phyloP scores from a whole-genome alignment of 2,329 filamentous ascomycete species.

The Hortaea werneckii region DNA sequence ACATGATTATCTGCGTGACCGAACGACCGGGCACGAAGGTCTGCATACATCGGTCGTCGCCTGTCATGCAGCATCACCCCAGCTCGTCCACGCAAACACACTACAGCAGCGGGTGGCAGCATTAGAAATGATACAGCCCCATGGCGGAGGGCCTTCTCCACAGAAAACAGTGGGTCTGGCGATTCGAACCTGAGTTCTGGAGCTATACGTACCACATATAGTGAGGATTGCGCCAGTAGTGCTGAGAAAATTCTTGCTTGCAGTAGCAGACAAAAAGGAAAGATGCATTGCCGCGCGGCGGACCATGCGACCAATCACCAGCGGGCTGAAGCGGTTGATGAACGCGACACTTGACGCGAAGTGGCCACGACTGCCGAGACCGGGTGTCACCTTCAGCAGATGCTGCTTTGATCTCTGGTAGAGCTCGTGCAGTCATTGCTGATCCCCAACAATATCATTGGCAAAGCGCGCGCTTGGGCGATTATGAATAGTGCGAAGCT shows the following conservation, averaged over 20 bases:
- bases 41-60: too few relatives aligned
- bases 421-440: too few relatives aligned
- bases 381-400: neutral
- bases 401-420: too few relatives aligned
- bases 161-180: neutral
- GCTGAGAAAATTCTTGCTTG: neutral
- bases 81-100: too few relatives aligned
- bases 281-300: neutral
- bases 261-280: neutral
- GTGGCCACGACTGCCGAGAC: neutral
- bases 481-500: too few relatives aligned
- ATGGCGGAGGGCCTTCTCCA: neutral
- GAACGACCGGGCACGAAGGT: too few relatives aligned
- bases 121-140: neutral
- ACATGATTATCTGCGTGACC: too few relatives aligned
- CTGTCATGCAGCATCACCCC: too few relatives aligned
- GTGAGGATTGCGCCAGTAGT: neutral
- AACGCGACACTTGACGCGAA: neutral
- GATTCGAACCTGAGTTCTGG: neutral
- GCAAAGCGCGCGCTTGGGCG: too few relatives aligned
- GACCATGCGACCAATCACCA: neutral
- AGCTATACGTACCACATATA: neutral
- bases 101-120: neutral
- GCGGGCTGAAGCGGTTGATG: neutral
- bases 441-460: too few relatives aligned